Evolutionary conservation across 225 moss, liverwort and hornwort species (phyloP), one percentile per base, ranked within the genome.

Genomic region (Rhytidiadelphus loreus): DNA sequence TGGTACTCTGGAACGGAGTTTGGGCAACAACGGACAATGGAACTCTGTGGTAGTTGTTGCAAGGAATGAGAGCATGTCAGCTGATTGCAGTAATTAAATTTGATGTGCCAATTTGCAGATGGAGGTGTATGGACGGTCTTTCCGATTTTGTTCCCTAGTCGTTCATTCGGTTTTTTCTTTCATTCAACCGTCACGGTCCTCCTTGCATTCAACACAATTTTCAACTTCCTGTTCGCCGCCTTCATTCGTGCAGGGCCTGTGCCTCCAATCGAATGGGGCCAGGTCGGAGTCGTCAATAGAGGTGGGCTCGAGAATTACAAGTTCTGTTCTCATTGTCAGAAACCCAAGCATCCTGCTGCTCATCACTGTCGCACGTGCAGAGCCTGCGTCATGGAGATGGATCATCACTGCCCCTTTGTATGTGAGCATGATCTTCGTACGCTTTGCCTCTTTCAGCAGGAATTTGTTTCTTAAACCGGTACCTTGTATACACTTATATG

Each of bases 401-500:
- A 98, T 86, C 98, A 98, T 90, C 98, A 98, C 89, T 98, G 97
- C 86, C 98, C 98, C 64, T 98, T 98, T 95, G 98, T 98, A 91
- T 89, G 95, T 93, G 82, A 90, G 75, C 89, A 61, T 79, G 59
- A 22, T 68, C 78, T 87, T 60, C 33, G 63, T 72, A 69, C n/a
- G 21, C 82, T 76, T 83, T 41, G 18, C 77, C 56, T 80, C 84
- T 81, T 66, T 80, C 32, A 44, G 44, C 7, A 29, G 13, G 29
- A 83, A 13, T 53, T 63, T 48, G 28, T 24, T 57, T 66, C n/a
- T 78, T 17, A 4, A 30, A 60, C 6, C 6, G 28, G 59, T 8
- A 41, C 59, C 20, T 21, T 21, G 30, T 60, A 9, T 12, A 29
- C n/a, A 13, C 39, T 46, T 37, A 16, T 20, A 48, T 32, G 58